Percentiles rank a stretch among this genome's conserved stretches.
These are phyloP conservation scores for Taiwanofungus camphoratus DNA, from an alignment of 1,284 basidiomycete species.

Conservation along the genomic window DNA sequence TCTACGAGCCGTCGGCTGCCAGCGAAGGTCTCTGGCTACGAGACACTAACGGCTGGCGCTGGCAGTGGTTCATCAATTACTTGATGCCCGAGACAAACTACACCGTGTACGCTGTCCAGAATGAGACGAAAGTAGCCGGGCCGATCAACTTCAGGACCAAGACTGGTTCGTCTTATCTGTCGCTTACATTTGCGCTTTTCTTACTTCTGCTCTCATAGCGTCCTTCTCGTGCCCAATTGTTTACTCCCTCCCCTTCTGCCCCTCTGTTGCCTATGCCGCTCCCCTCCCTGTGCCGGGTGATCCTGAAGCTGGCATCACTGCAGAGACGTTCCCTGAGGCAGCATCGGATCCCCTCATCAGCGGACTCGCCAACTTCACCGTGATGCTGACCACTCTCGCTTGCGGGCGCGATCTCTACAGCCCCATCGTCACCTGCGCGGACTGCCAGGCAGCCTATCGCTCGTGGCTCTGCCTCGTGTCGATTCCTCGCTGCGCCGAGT, in stretches of 20 bases:
- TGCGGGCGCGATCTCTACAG: conserved; percentile 83
- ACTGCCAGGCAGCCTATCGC: conserved; percentile 72
- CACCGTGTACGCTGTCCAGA: conserved; percentile 55
- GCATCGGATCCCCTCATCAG: conserved; percentile 47
- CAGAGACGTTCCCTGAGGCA: conserved; percentile 43
- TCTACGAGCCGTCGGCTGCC: conserved; percentile 6
- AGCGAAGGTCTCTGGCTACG: conserved; percentile 50
- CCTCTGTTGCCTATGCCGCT: conserved; percentile 63
- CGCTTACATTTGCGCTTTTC: conserved; percentile 1
- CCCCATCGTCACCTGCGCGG: conserved; percentile 68
- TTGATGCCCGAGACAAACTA: conserved; percentile 65
- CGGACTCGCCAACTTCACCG: conserved; percentile 70
- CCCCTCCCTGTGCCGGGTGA: conserved; percentile 49
- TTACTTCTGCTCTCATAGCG: conserved; percentile 32
- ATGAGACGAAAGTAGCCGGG: conserved; percentile 47
- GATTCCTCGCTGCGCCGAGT: conserved; percentile 68
- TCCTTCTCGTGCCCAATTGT: conserved; percentile 71
- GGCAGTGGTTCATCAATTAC: conserved; percentile 57
- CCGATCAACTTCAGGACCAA: conserved; percentile 69
- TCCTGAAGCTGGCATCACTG: conserved; percentile 41
- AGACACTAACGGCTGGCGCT: conserved; percentile 54
- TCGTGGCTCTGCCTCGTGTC: conserved; percentile 74
- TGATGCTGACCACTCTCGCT: conserved; percentile 61
- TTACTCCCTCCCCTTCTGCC: conserved; percentile 70
- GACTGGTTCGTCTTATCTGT: conserved; percentile 41